Evolutionary conservation across 352 stramenopile species (phyloP), one percentile per base, ranked within the genome.

Genomic region (Elongisporangium senticosum): DNA sequence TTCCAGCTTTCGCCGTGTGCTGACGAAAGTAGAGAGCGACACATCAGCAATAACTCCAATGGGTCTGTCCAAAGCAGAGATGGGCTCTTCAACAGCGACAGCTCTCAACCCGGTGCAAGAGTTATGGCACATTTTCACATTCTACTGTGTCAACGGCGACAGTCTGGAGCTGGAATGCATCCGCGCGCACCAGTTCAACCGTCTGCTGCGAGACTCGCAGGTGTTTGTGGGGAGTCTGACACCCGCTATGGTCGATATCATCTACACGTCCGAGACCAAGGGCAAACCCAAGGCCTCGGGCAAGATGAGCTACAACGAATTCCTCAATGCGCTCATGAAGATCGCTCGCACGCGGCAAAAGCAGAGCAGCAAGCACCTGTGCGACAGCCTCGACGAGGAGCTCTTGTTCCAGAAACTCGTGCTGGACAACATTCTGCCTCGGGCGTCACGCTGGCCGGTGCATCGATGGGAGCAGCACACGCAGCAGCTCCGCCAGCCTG

Each of bases 281-380:
- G 79, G 82, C 49, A 89, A 81, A 20, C 64, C 65, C 7, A 67
- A 83, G 15, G 49, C 75, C 3, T 83, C 75, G 3, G 78, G 74
- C 6, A 89, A 87, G 49, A 87, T 92, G 72, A 88, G 74, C 53
- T 92, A 83, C 50, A 79, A 89, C 47, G 83, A 89, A 49, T 92
- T 92, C 23, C 69, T 92, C 2, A 89, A 90, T 53, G 78, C 80
- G n/a, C 62, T 92, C 19, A 56, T 87, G 19, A 89, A 86, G 62
- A 71, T 92, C n/a, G 77, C 83, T 10, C 43, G 68, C 22, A 58
- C 73, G 8, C 66, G 59, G 7, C 70, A 84, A 7, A 68, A 55
- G 40, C 67, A 49, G 11, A 55, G 54, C 26, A 70, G 48, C 51
- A 86, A 66, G 23, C 65, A 70, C 7, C 56, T 70, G 22, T 65